Evolutionary conservation across 306 rosid genomes (phyloP), one percentile per base, ranked within the genome.

Genomic region (Nissolia schottii): DNA sequence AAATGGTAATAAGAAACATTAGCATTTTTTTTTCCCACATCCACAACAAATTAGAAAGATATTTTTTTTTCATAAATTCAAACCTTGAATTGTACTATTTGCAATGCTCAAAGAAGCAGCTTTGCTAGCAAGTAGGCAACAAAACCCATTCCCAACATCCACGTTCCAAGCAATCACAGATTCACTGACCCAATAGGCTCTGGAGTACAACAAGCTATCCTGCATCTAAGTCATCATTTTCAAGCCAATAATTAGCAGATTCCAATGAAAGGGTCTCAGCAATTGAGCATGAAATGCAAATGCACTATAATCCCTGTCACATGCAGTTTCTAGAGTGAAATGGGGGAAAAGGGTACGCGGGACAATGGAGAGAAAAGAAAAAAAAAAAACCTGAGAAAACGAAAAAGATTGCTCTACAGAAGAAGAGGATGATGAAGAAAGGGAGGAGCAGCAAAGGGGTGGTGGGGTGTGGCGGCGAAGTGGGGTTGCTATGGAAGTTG

Each of bases 121-220:
- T 63, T 79, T 76, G 73, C 97, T 89, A 12, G 90, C 83, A 40
- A 91, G 85, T 15, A 94, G 77, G 82, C 64, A 86, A 66, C 84
- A 89, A 37, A 66, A 65, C 8, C 78, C 87, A 16, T 78, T 70
- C 62, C 82, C 84, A 81, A 75, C 72, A 74, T 89, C 93, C 28
- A 82, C 84, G 27, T 91, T 84, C 99, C 99, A 94, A 25, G 97
- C 97, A 69, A 94, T 86, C 40, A 85, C 75, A 15, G 80, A 86
- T 64, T 85, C 81, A 55, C 68, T 79, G 8, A 91, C 89, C 96
- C 99, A 94, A 76, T 75, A 82, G 45, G 97, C 97, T 86, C 89
- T 86, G 64, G 97, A 89, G 60, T 81, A 84, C 78, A 79, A 23
- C 74, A 89, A 78, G 70, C 76, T 71, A 66, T 80, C 81, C 49